Evolutionary conservation across 179 eudicot genomes (phyloP).

Genomic region (Silene coronaria): DNA sequence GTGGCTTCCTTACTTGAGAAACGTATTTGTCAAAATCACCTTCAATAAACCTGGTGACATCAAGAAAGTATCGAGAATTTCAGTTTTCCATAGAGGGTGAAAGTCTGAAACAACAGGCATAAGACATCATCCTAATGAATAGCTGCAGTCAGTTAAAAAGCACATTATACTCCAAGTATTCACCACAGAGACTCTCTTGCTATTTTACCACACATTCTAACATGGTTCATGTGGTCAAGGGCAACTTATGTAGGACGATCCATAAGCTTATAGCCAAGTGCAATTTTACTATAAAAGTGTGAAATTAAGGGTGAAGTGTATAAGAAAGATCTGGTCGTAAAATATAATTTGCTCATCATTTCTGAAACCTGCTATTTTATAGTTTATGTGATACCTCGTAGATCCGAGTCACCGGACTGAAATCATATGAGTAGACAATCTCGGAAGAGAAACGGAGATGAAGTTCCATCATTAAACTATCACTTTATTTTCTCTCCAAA

Average conservation of each 20-base stretch:
- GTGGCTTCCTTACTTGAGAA: slow-evolving; percentile 70
- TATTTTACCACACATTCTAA: neutral
- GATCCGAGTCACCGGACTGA: neutral
- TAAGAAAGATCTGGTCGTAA: neutral
- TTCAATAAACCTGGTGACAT: slow-evolving; percentile 74
- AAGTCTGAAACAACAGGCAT: neutral
- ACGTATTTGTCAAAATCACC: slow-evolving; percentile 76
- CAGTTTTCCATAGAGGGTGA: neutral
- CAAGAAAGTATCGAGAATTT: slow-evolving; percentile 14
- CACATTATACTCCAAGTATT: neutral
- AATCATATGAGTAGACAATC: neutral
- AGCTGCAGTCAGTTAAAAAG: neutral
- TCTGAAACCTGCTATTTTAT: neutral
- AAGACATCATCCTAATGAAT: neutral
- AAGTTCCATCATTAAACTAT: neutral
- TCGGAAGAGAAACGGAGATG: neutral
- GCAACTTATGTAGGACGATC: neutral
- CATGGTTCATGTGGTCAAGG: neutral
- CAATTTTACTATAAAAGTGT: neutral
- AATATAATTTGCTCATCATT: too few relatives aligned
- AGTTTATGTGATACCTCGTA: neutral
- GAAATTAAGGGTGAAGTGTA: neutral
- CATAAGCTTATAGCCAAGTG: neutral
- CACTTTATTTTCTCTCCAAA: neutral
- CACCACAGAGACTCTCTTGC: neutral